These are phyloP conservation scores for Candida ficus DNA, from an alignment of 805 yeast genomes.

Conservation along the genomic window DNA sequence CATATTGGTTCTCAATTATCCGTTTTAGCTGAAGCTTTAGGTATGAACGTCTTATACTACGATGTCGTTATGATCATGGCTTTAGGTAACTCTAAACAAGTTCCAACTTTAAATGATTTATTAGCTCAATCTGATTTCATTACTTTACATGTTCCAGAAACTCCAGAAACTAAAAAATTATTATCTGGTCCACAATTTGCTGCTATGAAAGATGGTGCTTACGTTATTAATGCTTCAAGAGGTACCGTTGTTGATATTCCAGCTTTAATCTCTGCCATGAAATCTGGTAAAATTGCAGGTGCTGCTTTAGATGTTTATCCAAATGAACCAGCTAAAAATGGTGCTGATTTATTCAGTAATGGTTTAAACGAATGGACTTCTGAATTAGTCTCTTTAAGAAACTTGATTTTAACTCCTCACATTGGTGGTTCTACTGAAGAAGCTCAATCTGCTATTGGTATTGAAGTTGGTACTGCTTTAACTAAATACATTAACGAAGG, in stretches of 20 bases:
- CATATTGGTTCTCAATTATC: conserved; percentile 97
- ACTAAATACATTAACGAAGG: conserved; percentile 95
- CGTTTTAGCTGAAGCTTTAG: conserved; percentile 95
- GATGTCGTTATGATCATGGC: conserved; percentile 93
- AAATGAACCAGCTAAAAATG: conserved; percentile 95
- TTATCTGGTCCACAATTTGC: conserved; percentile 87
- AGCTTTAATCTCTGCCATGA: conserved; percentile 86
- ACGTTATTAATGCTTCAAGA: conserved; percentile 92
- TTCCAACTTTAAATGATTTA: conserved; percentile 75
- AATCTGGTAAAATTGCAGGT: conserved; percentile 92
- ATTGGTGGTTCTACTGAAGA: conserved; percentile 99
- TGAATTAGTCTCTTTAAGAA: conserved; percentile 76
- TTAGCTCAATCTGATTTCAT: conserved; percentile 81
- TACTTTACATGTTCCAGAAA: conserved; percentile 90
- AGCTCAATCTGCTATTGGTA: conserved; percentile 96
- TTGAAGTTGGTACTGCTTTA: conserved; percentile 85
- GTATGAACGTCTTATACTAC: conserved; percentile 93
- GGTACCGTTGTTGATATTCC: conserved; percentile 97
- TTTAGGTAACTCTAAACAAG: conserved; percentile 95
- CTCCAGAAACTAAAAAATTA: conserved; percentile 87
- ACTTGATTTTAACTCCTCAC: conserved; percentile 92
- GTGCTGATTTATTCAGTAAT: conserved; percentile 70
- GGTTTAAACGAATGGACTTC: conserved; percentile 77
- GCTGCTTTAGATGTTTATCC: conserved; percentile 97
- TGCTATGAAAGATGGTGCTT: conserved; percentile 94